Evolutionary conservation across 495 filamentous ascomycete genomes (phyloP).

Genomic region (Penicillium cataractarum): DNA sequence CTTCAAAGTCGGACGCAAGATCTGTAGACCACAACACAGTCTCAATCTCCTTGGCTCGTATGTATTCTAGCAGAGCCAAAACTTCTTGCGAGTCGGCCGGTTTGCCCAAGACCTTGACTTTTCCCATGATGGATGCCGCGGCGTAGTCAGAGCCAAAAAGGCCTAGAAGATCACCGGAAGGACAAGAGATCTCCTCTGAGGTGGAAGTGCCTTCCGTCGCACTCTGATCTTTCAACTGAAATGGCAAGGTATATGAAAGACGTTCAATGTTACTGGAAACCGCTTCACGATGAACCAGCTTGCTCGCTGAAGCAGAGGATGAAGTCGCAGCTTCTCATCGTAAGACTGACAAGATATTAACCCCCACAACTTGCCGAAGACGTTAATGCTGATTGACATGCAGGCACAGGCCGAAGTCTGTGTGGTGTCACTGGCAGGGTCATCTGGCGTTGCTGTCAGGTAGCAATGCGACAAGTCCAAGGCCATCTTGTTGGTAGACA

Average conservation of each 20-base stretch:
- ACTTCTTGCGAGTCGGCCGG: constrained; percentile 77
- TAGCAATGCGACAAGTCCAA: constrained; percentile 82
- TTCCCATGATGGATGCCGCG: constrained; percentile 75
- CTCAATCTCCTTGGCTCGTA: constrained; percentile 69
- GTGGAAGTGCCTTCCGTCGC: too few relatives aligned
- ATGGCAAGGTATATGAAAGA: constrained; percentile 76
- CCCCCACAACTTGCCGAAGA: constrained; percentile 84
- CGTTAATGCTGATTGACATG: constrained; percentile 90
- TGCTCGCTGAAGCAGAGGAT: constrained; percentile 83
- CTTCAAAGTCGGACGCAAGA: constrained; percentile 74
- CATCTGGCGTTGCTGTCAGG: constrained; percentile 79
- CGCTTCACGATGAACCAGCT: constrained; percentile 77
- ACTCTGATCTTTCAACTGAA: constrained; percentile 49
- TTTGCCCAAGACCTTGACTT: constrained; percentile 80
- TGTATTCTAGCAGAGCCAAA: constrained; percentile 78
- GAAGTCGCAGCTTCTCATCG: constrained; percentile 73
- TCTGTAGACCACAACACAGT: constrained; percentile 75
- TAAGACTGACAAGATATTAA: constrained; percentile 84
- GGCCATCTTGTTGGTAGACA: constrained; percentile 60
- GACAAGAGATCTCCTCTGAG: neutral
- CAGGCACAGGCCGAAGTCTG: constrained; percentile 56
- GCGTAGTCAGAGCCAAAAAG: constrained; percentile 69
- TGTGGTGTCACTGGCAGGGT: constrained; percentile 73
- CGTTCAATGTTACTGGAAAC: constrained; percentile 85
- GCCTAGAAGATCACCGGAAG: constrained; percentile 26